Evolutionary conservation across 495 filamentous ascomycete species (phyloP).

Genomic region (Tuber aestivum): DNA sequence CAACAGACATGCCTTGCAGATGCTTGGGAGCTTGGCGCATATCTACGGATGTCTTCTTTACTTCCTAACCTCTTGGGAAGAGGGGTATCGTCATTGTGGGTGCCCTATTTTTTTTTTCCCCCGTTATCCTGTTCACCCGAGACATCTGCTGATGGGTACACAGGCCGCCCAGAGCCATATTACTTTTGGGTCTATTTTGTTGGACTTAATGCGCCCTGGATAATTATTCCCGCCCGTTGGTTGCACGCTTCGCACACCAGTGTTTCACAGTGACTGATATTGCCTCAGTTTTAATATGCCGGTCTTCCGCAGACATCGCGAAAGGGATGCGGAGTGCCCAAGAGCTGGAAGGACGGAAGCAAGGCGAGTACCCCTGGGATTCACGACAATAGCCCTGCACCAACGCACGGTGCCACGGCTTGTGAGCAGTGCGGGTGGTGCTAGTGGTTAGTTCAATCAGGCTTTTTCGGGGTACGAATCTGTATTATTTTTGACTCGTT

Average conservation of each 20-base stretch:
- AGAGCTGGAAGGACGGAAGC: background rate
- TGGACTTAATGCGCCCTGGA: slow-evolving; percentile 82
- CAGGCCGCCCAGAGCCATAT: slow-evolving; percentile 68
- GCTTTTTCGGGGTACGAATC: background rate
- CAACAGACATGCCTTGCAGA: slow-evolving; percentile 64
- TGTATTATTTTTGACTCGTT: background rate
- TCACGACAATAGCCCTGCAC: background rate
- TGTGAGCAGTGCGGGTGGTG: background rate
- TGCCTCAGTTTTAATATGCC: slow-evolving; percentile 22
- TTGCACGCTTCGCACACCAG: background rate
- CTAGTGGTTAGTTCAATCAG: background rate
- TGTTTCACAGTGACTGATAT: background rate
- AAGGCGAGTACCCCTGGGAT: background rate
- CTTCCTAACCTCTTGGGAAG: slow-evolving; percentile 71
- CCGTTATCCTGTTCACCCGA: background rate
- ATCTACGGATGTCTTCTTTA: slow-evolving; percentile 83
- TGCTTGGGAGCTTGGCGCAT: slow-evolving; percentile 65
- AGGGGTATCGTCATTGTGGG: slow-evolving; percentile 42
- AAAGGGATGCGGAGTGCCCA: slow-evolving; percentile 8
- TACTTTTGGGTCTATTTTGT: slow-evolving; percentile 91
- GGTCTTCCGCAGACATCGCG: slow-evolving; percentile 15
- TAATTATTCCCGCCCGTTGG: slow-evolving; percentile 58
- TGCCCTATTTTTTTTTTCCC: slow-evolving; percentile 45
- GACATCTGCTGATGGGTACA: slow-evolving; percentile 38
- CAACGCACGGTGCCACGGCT: background rate